Percentiles rank a stretch among this genome's conserved stretches.
Evolutionary conservation across 1,284 basidiomycete genomes (phyloP).

Genomic region (Marasmius tenuissimus): DNA sequence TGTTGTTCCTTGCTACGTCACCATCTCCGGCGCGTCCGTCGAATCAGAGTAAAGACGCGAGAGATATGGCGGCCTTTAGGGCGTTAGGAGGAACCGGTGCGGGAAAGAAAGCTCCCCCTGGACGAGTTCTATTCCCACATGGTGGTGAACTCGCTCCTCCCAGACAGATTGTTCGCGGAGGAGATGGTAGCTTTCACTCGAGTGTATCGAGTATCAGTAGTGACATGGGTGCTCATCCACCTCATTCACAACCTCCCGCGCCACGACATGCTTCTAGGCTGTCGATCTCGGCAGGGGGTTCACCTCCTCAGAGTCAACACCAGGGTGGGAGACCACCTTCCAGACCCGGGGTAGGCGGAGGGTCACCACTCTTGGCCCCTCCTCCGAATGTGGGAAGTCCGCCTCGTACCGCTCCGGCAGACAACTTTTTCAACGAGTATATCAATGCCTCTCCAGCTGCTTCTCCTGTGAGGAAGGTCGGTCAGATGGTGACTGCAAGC

Average conservation of each 20-base stretch:
- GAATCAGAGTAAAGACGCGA: slow-evolving; percentile 41
- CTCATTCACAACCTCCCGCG: slow-evolving; percentile 12
- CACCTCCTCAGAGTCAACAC: slow-evolving; percentile 5
- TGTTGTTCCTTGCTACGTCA: slow-evolving; percentile 78
- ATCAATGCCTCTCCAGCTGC: slow-evolving; percentile 74
- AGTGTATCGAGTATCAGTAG: slow-evolving; percentile 43
- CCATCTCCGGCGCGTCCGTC: slow-evolving; percentile 71
- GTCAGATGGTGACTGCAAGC: slow-evolving; percentile 31
- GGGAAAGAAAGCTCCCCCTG: slow-evolving; percentile 41
- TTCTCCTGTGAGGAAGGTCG: slow-evolving; percentile 24
- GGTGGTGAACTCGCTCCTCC: not conserved
- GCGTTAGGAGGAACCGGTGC: slow-evolving; percentile 52
- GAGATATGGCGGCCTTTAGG: slow-evolving; percentile 54
- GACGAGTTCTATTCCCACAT: slow-evolving; percentile 63
- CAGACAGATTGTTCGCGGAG: slow-evolving; percentile 20
- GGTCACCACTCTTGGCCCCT: not conserved
- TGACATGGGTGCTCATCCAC: slow-evolving; percentile 26
- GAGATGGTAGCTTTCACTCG: slow-evolving; percentile 39
- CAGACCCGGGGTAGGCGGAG: not conserved
- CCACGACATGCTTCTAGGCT: slow-evolving; percentile 24
- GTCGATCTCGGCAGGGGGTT: slow-evolving; percentile 2
- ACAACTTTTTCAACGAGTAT: slow-evolving; percentile 64
- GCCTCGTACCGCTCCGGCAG: not conserved
- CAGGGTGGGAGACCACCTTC: slow-evolving; percentile 1
- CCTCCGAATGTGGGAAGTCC: not conserved